These are phyloP conservation scores for Saccharomyces pastorianus DNA, from an alignment of 1,139 yeast genomes.

Conservation along the genomic window DNA sequence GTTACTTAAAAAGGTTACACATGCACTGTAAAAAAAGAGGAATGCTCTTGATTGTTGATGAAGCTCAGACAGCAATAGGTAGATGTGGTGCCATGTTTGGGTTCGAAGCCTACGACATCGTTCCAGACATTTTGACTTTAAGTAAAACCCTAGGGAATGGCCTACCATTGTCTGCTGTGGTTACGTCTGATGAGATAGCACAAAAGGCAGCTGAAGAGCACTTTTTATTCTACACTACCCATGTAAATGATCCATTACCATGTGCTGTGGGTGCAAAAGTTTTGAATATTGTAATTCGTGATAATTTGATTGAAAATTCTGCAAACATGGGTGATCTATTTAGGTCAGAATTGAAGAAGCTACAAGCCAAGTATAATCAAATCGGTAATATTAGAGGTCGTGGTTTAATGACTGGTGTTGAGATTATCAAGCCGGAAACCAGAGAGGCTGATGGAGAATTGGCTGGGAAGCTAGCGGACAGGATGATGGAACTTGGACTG, in stretches of 20 bases:
- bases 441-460: slow-evolving; percentile 16
- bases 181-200: slow-evolving; percentile 19
- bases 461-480: slow-evolving; percentile 14
- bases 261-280: slow-evolving; percentile 27
- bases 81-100: slow-evolving; percentile 27
- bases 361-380: slow-evolving; percentile 10
- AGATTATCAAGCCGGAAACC: slow-evolving; percentile 18
- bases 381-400: slow-evolving; percentile 16
- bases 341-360: slow-evolving; percentile 9
- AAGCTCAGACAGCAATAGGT: slow-evolving; percentile 28
- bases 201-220: slow-evolving; percentile 11
- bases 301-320: slow-evolving; percentile 17
- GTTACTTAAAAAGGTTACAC: slow-evolving; percentile 20
- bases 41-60: slow-evolving; percentile 26
- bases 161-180: slow-evolving; percentile 24
- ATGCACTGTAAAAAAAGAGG: slow-evolving; percentile 22
- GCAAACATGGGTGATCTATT: slow-evolving; percentile 18
- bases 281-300: slow-evolving; percentile 24
- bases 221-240: slow-evolving; percentile 23
- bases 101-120: slow-evolving; percentile 19
- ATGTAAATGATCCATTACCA: slow-evolving; percentile 26
- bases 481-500: slow-evolving; percentile 20
- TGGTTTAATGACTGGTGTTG: slow-evolving; percentile 21
- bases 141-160: slow-evolving; percentile 27
- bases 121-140: slow-evolving; percentile 24